A percentile compares a stretch with the other conserved stretches of the same genome.
phyloP scores from a whole-genome alignment of 108 stramenopile species.

The Cyclotella cryptica region DNA sequence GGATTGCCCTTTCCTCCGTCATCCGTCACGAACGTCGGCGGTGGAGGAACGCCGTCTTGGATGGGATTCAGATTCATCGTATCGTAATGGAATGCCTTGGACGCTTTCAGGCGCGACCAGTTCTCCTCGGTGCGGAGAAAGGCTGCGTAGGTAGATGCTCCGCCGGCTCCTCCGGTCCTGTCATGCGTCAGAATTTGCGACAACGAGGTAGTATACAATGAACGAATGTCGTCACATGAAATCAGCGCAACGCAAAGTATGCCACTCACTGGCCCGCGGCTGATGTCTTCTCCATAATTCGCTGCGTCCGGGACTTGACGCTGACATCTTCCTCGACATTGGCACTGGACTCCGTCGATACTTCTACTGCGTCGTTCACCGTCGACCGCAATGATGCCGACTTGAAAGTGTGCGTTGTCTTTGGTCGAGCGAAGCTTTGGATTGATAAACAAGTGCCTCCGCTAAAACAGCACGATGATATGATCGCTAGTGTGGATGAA shows the following conservation, averaged over 20 bases:
- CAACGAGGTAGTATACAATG: not conserved
- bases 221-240: not conserved
- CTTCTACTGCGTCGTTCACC: not conserved
- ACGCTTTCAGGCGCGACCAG: constrained; percentile 70
- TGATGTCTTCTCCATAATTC: constrained; percentile 59
- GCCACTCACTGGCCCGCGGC: constrained; percentile 30
- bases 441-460: not conserved
- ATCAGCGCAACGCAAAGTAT: not conserved
- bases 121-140: constrained; percentile 74
- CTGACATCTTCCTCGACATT: not conserved
- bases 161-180: constrained; percentile 76
- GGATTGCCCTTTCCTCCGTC: constrained; percentile 76
- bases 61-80: constrained; percentile 28
- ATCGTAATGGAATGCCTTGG: constrained; percentile 68
- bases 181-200: not conserved
- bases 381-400: constrained; percentile 1
- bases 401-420: not conserved
- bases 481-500: not conserved
- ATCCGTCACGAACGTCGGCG: constrained; percentile 67
- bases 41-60: constrained; percentile 52
- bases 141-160: constrained; percentile 69
- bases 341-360: not conserved
- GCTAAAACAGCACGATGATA: not conserved
- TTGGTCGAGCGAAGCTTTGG: not conserved
- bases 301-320: constrained; percentile 48